These are phyloP conservation scores for Letharia columbiana DNA, from an alignment of 495 filamentous ascomycete species.

Conservation along the genomic window DNA sequence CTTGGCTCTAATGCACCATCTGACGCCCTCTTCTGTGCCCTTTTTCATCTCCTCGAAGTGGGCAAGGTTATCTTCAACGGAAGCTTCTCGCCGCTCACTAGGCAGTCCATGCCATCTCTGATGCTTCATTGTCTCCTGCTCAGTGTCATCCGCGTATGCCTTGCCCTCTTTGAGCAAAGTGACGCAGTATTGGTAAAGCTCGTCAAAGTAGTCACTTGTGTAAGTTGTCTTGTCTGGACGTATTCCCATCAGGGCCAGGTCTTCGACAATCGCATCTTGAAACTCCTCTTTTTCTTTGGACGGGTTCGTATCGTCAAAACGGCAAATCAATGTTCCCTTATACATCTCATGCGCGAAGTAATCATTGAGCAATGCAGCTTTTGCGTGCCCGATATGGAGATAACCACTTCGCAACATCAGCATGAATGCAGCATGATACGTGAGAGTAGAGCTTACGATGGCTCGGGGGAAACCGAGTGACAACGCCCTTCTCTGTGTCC, in stretches of 20 bases:
- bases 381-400: constrained; percentile 88
- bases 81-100: constrained; percentile 65
- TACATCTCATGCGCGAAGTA: constrained; percentile 90
- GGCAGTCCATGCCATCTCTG: constrained; percentile 69
- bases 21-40: constrained; percentile 62
- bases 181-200: constrained; percentile 70
- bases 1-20: constrained; percentile 84
- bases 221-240: constrained; percentile 69
- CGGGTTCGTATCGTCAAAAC: constrained; percentile 92
- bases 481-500: constrained; percentile 83
- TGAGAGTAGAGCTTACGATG: constrained; percentile 52
- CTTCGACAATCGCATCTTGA: constrained; percentile 79
- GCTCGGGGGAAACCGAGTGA: constrained; percentile 95
- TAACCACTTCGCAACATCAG: constrained; percentile 51
- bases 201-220: constrained; percentile 86
- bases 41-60: constrained; percentile 86
- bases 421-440: constrained; percentile 6
- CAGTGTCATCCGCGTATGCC: constrained; percentile 85
- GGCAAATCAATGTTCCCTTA: constrained; percentile 70
- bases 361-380: constrained; percentile 85
- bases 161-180: constrained; percentile 73
- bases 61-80: constrained; percentile 69
- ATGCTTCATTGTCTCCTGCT: constrained; percentile 74
- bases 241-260: constrained; percentile 78
- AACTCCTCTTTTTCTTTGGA: constrained; percentile 90